These are phyloP conservation scores for Keithomyces neogunnii DNA, from an alignment of 2,329 filamentous ascomycete genomes.

Conservation along the genomic window DNA sequence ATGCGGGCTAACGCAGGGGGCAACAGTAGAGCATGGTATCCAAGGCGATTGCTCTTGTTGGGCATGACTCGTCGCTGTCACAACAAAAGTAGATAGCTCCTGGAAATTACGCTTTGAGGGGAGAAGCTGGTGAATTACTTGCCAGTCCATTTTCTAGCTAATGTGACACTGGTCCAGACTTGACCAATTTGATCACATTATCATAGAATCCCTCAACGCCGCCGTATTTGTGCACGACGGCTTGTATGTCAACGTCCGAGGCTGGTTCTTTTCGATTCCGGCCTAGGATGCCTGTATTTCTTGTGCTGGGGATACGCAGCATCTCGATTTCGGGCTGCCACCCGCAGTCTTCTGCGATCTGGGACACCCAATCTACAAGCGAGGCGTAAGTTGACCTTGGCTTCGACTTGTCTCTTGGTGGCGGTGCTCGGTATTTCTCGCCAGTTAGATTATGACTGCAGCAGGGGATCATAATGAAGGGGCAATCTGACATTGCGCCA, in stretches of 20 bases:
- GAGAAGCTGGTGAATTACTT: neutral
- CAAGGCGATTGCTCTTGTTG: too few relatives aligned
- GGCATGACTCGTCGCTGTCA: too few relatives aligned
- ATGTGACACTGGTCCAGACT: slow-evolving; percentile 32
- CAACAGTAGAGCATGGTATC: too few relatives aligned
- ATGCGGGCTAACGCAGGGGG: too few relatives aligned
- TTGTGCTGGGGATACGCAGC: slow-evolving; percentile 83
- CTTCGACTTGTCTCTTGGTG: slow-evolving; percentile 40
- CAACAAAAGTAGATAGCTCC: too few relatives aligned
- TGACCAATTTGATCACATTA: slow-evolving; percentile 55
- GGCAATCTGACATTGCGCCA: slow-evolving; percentile 63
- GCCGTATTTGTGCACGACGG: slow-evolving; percentile 41
- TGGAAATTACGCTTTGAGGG: too few relatives aligned
- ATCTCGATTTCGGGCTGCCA: slow-evolving; percentile 76
- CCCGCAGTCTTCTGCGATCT: slow-evolving; percentile 62
- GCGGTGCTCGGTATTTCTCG: slow-evolving; percentile 58
- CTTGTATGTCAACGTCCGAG: slow-evolving; percentile 24
- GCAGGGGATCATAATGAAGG: slow-evolving; percentile 91
- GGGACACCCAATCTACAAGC: slow-evolving; percentile 68
- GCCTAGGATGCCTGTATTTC: slow-evolving; percentile 77
- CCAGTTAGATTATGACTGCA: slow-evolving; percentile 85
- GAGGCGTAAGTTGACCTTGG: slow-evolving; percentile 69
- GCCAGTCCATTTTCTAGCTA: slow-evolving; percentile 11
- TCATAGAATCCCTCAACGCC: slow-evolving; percentile 49
- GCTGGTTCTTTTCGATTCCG: slow-evolving; percentile 9